Evolutionary conservation across 306 rosid genomes (phyloP), one percentile per base, ranked within the genome.

Genomic region (Abrus pulchellus): DNA sequence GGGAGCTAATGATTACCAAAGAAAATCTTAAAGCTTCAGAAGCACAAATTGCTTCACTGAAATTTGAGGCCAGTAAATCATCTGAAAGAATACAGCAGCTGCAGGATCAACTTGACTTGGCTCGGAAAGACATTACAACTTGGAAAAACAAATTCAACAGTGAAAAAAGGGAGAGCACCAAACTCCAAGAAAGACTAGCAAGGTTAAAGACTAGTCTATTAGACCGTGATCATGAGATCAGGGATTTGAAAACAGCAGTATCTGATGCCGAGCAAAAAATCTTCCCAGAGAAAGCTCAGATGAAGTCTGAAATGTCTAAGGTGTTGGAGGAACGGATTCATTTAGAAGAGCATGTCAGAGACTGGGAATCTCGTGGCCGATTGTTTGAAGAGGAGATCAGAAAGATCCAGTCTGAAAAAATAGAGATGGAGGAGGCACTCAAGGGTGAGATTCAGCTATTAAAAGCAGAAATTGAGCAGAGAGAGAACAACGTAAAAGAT

Each of bases 261-360:
- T 96, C 99, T 1, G 99, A 96, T 78, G 98, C 99, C 0, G 98
- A 96, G 92, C 76, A 90, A 88, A 96, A 96, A 81, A 92, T 96
- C 59, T 96, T 96, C 83, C 99, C 99, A 0, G 99, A 96, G 85
- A 96, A 96, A 88, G 84, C 92, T 72, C 89, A 92, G 61, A 71
- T 94, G 78, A 92, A 92, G 89, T 81, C 97, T 0, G 97, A 93
- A 86, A 92, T 93, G 85, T 83, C 92, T 10, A 81, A 79, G 79
- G 30, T 93, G 79, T 57, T 79, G 5, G 90, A 82, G 72, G 90
- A 92, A 70, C 88, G 68, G 40, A 59, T 78, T 64, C 80, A 49
- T 68, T 77, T 89, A 66, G 74, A 80, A 80, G 94, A 89, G 78
- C 90, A 86, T 45, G 30, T 90, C 82, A 87, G 87, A 83, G 91